These are phyloP conservation scores for Coelastrella sp. DNA, from an alignment of 139 green algal genomes.

Conservation along the genomic window DNA sequence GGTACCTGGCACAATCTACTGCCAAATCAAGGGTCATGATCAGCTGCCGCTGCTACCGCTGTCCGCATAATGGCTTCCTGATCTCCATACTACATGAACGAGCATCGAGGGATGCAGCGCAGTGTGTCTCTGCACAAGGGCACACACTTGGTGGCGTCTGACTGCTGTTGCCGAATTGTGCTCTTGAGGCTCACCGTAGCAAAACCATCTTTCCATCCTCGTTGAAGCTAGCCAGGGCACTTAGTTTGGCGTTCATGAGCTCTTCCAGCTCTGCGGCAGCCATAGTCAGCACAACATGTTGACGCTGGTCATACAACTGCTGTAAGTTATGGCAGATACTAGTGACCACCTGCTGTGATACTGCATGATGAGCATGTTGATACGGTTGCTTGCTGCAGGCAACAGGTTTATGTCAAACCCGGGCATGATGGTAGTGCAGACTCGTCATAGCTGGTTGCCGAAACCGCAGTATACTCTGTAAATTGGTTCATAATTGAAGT, in stretches of 20 bases:
- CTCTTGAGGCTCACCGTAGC: slow-evolving; percentile 41
- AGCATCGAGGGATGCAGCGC: background rate
- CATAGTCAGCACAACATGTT: no score
- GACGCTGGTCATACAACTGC: no score
- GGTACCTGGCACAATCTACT: no score
- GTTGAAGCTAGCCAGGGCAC: slow-evolving; percentile 71
- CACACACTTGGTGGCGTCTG: background rate
- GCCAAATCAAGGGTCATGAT: no score
- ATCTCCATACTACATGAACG: no score
- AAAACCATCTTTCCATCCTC: slow-evolving; percentile 66
- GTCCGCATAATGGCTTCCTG: no score
- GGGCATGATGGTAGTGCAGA: no score
- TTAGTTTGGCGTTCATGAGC: slow-evolving; percentile 66
- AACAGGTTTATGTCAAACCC: no score
- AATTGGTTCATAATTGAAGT: background rate
- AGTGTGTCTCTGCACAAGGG: background rate
- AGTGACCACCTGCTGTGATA: background rate
- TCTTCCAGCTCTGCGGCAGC: slow-evolving; percentile 67
- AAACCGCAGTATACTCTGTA: background rate
- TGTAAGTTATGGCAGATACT: background rate
- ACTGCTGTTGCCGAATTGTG: no score
- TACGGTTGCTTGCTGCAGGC: no score
- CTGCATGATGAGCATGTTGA: no score
- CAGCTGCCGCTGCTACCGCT: no score
- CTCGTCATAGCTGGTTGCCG: background rate